These are phyloP conservation scores for Fraxinus americana DNA, from an alignment of 257 asterid genomes.

Conservation along the genomic window DNA sequence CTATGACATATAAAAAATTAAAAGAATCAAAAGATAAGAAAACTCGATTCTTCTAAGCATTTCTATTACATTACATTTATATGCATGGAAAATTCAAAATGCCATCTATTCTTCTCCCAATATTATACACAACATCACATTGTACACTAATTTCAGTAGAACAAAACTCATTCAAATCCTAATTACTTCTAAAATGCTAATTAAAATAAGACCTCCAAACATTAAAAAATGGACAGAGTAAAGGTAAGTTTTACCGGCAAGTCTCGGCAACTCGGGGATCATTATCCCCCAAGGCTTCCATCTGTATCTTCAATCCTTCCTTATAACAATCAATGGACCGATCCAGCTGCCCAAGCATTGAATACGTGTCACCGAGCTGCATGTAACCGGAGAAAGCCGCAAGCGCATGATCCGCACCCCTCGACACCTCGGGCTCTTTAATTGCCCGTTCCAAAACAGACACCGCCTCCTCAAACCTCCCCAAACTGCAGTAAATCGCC, in stretches of 20 bases:
- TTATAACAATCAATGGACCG: constrained; percentile 79
- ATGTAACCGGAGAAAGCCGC: constrained; percentile 89
- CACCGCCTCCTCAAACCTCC: constrained; percentile 86
- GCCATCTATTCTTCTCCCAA: neutral
- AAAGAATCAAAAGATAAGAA: no score
- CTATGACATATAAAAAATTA: no score
- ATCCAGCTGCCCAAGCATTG: constrained; percentile 96
- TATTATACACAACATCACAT: neutral
- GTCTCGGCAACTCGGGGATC: constrained; percentile 96
- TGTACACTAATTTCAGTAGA: neutral
- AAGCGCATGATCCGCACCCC: constrained; percentile 96
- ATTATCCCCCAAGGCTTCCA: constrained; percentile 92
- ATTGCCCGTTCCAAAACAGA: constrained; percentile 92
- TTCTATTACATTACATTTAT: neutral
- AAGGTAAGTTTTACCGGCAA: constrained; percentile 62
- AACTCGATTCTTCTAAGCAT: neutral
- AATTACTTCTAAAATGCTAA: no score
- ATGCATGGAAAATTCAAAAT: neutral
- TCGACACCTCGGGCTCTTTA: constrained; percentile 72
- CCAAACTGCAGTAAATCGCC: constrained; percentile 76
- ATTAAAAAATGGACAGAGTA: neutral
- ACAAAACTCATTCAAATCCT: neutral
- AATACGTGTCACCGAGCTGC: constrained; percentile 96
- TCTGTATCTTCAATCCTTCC: constrained; percentile 83
- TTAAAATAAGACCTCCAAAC: neutral